Base-by-base conservation (phyloP, 768 basidiomycete genomes). In the Amanita rubescens region DNA sequence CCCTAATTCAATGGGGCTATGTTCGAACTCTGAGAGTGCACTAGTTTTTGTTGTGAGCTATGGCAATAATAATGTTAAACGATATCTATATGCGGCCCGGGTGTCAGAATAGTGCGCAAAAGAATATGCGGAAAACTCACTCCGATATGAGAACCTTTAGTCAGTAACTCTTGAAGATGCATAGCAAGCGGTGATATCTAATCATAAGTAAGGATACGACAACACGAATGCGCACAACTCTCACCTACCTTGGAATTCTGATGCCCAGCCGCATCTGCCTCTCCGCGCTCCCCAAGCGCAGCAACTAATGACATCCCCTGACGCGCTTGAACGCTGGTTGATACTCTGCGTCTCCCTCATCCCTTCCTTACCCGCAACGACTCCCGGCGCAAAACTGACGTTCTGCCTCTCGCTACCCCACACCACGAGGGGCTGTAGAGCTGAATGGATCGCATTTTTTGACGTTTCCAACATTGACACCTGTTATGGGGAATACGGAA, bases 291-390 rank as follows among this genome's bases (percentile, higher is more conserved):
- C 1, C 91, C 90, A 20, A 95, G 76, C 14, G 93, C 92, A 43
- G 90, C 88, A 62, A n/a, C n/a, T n/a, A n/a, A 96, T 91, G 37
- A 96, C 94, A 68, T 96, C 94, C 22, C 92, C 92, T 5, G 95
- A 71, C 34, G 93, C 91, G 65, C 91, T 94, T 67, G 95, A 71
- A 68, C 88, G 91, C 73, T 81, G 85, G 64, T 95, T 95, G 65
- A 96, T 96, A 64, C 74, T 90, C 74, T 94, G 91, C 54, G 93
- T 95, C 74, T 95, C 93, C 67, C 80, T 85, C 63, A 95, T 71
- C 48, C 94, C 72, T 58, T 94, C 91, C 69, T 87, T 91, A 67
- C 91, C 82, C n/a, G 74, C 77, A 15, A 77, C 82, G 20, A 68
- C 68, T 24, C 71, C 74, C 61, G 66, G 67, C 42, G 67, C 74